Evolutionary conservation across 1,139 yeast species (phyloP).

Genomic region (Entelexis sorbosivorans): DNA sequence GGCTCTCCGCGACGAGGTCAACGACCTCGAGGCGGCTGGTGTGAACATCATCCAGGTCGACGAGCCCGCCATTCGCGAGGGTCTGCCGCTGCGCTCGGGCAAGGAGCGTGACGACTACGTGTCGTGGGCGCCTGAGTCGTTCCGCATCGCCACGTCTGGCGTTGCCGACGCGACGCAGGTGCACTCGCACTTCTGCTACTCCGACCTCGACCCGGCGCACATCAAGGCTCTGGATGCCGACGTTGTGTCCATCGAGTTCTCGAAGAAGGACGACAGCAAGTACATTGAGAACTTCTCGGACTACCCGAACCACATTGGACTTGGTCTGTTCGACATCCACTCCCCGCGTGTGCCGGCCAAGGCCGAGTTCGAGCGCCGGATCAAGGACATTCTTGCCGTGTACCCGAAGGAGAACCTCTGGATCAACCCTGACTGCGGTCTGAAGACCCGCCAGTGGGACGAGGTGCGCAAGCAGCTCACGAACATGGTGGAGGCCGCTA

Average conservation of each 20-base stretch:
- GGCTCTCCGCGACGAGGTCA: slow-evolving; percentile 97
- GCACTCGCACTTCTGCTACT: slow-evolving; percentile 99
- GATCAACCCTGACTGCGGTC: slow-evolving; percentile 99
- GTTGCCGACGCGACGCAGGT: slow-evolving; percentile 91
- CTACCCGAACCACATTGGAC: slow-evolving; percentile 99
- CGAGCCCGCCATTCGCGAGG: slow-evolving; percentile 99
- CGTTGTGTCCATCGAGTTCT: slow-evolving; percentile 97
- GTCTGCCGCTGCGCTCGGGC: slow-evolving; percentile 98
- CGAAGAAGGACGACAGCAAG: slow-evolving; percentile 98
- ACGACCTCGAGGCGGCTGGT: slow-evolving; percentile 97
- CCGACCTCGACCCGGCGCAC: slow-evolving; percentile 98
- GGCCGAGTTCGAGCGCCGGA: slow-evolving; percentile 89
- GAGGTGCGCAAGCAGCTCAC: slow-evolving; percentile 72
- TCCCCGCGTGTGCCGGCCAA: slow-evolving; percentile 99
- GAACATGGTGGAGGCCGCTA: slow-evolving; percentile 98
- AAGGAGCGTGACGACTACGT: slow-evolving; percentile 92
- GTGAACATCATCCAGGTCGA: slow-evolving; percentile 97
- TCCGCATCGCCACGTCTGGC: slow-evolving; percentile 99
- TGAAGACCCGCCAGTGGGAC: slow-evolving; percentile 94
- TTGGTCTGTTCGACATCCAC: slow-evolving; percentile 97
- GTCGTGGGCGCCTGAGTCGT: slow-evolving; percentile 98
- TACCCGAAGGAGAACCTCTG: slow-evolving; percentile 97
- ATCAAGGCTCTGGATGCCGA: slow-evolving; percentile 99
- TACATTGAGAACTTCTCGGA: slow-evolving; percentile 94
- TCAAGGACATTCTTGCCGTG: slow-evolving; percentile 85